Conservation (phyloP, 257 asterid species). For the Parsonsia alboflavescens region DNA sequence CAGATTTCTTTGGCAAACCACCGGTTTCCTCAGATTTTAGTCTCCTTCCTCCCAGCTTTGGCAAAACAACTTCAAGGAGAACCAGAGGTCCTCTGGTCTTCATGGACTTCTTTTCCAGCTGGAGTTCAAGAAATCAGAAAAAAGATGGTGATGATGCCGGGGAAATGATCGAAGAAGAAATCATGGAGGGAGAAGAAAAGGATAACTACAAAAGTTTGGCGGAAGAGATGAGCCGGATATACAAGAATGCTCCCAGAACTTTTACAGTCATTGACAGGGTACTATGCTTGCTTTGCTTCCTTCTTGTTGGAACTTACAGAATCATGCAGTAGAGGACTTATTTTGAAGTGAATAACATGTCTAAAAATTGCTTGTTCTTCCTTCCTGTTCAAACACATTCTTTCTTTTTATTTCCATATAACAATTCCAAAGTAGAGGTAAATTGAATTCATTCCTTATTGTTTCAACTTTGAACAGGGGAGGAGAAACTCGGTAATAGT, state of each 20-base stretch:
- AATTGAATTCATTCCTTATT: conserved; percentile 1
- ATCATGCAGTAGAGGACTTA: no score
- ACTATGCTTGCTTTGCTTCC: not conserved
- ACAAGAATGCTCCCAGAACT: conserved; percentile 54
- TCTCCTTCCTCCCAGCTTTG: conserved; percentile 49
- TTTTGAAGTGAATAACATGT: no score
- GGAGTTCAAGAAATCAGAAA: conserved; percentile 19
- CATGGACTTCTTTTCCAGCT: conserved; percentile 31
- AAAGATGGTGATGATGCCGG: conserved; percentile 9
- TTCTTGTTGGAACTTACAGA: no score
- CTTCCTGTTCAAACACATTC: not conserved
- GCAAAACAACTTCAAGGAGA: conserved; percentile 19
- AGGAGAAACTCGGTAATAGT: conserved; percentile 62
- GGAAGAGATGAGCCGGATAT: conserved; percentile 54
- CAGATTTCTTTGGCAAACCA: conserved; percentile 52
- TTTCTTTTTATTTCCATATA: not conserved
- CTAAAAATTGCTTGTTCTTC: not conserved
- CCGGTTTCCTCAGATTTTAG: conserved; percentile 42
- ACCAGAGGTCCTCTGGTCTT: conserved; percentile 27
- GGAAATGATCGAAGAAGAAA: conserved; percentile 15
- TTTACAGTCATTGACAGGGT: conserved; percentile 73
- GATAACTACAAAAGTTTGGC: conserved; percentile 66
- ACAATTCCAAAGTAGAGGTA: not conserved
- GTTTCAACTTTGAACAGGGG: conserved; percentile 38
- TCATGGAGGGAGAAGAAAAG: conserved; percentile 56